Evolutionary conservation across 306 rosid species (phyloP), one percentile per base, ranked within the genome.

Genomic region (Morella rubra): DNA sequence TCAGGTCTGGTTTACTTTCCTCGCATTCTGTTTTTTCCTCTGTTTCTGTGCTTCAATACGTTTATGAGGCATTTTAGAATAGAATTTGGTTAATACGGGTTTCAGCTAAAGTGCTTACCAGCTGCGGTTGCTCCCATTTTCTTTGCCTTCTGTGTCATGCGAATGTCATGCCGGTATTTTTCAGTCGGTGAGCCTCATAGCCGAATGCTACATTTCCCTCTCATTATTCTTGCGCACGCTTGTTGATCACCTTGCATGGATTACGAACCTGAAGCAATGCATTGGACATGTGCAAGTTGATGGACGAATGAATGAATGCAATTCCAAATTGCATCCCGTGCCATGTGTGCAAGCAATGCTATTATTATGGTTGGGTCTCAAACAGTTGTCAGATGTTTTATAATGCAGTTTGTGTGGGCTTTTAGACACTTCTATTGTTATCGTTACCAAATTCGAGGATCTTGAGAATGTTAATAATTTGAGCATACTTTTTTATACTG

Each of bases 1-100:
- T n/a, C n/a, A n/a, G n/a, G 96, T 88, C 62, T 12, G 81, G 40
- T 75, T 80, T 54, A 3, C 12, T 53, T 61, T 66, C 50, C 3
- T 67, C 64, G 58, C 50, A 5, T 42, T 1, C 65, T 47, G 24
- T 49, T 44, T 12, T 7, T 41, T 6, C 44, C 13, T 5, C 53
- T 76, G 22, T 59, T 10, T 76, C 61, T 24, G n/a, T 40, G 58
- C 54, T 82, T 58, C 68, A 13, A 12, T 59, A 58, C 27, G 8
- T 66, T 9, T 10, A 8, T 42, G 44, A 61, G 68, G 68, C 14
- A 27, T 52, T 14, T 52, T 22, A 22, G 64, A 58, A 20, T 44
- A 42, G 27, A 66, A 16, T 18, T 42, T 18, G 22, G 27, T 8
- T 9, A 27, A 15, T 64, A 7, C 10, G 37, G 37, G 37, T 32